Conservation (phyloP, 2,329 filamentous ascomycete genomes). For the Dactylellina haptotyla region DNA sequence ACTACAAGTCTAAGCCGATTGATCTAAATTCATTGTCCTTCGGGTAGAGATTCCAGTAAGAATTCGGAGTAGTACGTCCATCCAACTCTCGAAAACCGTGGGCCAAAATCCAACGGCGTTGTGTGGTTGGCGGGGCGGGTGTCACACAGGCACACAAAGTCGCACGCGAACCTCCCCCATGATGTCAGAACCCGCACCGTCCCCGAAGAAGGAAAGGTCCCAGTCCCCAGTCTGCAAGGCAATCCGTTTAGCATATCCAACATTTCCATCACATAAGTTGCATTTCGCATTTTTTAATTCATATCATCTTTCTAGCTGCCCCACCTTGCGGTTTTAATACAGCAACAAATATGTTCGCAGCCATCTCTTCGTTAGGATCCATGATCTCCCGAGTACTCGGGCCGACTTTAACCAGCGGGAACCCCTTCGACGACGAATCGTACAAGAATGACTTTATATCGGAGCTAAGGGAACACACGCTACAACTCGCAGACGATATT, state of each 20-base stretch:
- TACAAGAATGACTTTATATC: constrained; percentile 43
- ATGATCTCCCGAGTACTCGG: constrained; percentile 50
- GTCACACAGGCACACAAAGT: constrained; percentile 20
- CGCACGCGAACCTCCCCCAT: constrained; percentile 25
- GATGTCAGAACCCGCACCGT: constrained; percentile 40
- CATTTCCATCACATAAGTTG: neutral
- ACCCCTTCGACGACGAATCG: constrained; percentile 42
- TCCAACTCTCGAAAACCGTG: neutral
- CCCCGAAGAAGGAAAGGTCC: constrained; percentile 20
- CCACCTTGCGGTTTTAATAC: no score
- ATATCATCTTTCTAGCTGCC: no score
- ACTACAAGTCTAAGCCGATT: no score
- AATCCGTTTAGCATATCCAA: constrained; percentile 20
- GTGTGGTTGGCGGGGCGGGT: constrained; percentile 11
- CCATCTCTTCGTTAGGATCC: constrained; percentile 40
- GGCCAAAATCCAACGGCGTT: constrained; percentile 12
- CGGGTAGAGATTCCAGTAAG: no score
- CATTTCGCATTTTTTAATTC: no score
- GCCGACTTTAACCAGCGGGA: constrained; percentile 8
- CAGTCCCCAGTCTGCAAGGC: neutral
- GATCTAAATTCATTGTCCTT: no score
- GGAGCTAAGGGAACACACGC: constrained; percentile 24
- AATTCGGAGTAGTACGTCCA: no score
- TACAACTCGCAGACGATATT: constrained; percentile 42
- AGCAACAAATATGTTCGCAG: constrained; percentile 47